Evolutionary conservation across 768 basidiomycete genomes (phyloP), one percentile per base, ranked within the genome.

Genomic region (Lyophyllum atratum): DNA sequence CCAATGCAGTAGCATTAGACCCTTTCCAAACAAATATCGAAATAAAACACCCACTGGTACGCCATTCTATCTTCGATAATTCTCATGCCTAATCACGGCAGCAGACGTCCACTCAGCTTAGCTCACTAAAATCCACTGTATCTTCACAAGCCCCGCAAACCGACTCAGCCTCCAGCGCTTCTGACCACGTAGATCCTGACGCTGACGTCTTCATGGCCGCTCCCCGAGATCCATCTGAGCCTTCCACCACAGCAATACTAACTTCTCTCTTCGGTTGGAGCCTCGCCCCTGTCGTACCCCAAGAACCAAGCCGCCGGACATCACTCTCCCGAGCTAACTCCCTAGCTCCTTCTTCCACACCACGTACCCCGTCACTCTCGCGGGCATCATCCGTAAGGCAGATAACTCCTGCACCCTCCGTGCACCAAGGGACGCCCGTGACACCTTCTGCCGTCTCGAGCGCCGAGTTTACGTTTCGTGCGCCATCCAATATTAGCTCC

Each of bases 1-100:
- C 66, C 2, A 79, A 75, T 33, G 90, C 92, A 4, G 46, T 74
- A 0, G 65, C 71, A 0, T 75, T 93, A 47, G 81, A 86, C 44
- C 67, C 79, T 1, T 64, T 84, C 1, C 65, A 92, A 49, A 68
- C 79, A 49, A 77, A 78, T 48, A 74, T 92, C 14, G 70, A 78
- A 43, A 77, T 89, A 50, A 86, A 83, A 64, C 91, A 93, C 62
- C 91, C 92, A 34, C 73, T 93, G 52, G 92, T 93, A 68, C 40
- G 83, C 54, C 54, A 17, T 22, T 48, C 31, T 43, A 33, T 31
- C 45, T 50, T 11, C 34, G 12, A 29, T 33, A 5, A 4, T 60
- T 4, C 4, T 37, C 4, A 6, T 37, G 34, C 4, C 12, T 37
- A 37, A 37, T 15, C 34, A 37, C 14, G 14, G 34, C 3, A 15